Conservation (phyloP, 2,329 filamentous ascomycete species). For the Trichoderma arundinaceum region DNA sequence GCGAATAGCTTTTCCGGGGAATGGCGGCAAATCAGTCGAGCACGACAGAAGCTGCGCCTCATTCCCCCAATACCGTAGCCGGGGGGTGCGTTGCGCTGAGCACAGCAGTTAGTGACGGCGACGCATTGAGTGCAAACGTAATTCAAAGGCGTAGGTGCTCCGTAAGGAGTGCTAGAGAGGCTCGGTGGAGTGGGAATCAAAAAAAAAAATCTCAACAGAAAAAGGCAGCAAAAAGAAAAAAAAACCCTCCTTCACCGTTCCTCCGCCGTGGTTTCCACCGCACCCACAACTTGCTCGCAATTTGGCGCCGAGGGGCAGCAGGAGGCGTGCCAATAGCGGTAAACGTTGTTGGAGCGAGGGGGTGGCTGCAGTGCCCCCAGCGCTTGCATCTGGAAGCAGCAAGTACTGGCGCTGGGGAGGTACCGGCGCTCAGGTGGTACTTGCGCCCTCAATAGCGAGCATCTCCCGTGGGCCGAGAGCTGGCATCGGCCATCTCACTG, state of each 20-base stretch:
- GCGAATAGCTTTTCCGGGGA: conserved; percentile 29
- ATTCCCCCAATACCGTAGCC: conserved; percentile 34
- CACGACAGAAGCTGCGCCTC: conserved; percentile 40
- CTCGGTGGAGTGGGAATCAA: conserved; percentile 16
- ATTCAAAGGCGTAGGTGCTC: neutral
- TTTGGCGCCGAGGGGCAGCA: conserved; percentile 25
- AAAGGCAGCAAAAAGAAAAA: conserved; percentile 4
- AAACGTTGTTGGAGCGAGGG: conserved; percentile 6
- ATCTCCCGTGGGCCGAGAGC: conserved; percentile 28
- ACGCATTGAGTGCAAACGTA: conserved; percentile 10
- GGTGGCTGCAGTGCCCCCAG: conserved; percentile 18
- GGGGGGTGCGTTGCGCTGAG: conserved; percentile 10
- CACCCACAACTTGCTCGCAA: conserved; percentile 22
- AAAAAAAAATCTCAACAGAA: conserved; percentile 13
- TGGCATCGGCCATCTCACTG: conserved; percentile 22
- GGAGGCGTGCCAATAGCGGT: conserved; percentile 11
- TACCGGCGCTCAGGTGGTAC: conserved; percentile 11
- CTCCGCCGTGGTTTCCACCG: conserved; percentile 25
- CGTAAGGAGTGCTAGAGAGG: neutral
- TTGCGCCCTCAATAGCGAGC: conserved; percentile 11
- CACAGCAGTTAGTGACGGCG: neutral
- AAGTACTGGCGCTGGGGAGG: too few relatives aligned
- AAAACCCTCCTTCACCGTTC: conserved; percentile 24
- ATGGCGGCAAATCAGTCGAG: conserved; percentile 45
- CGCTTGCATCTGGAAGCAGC: conserved; percentile 24